phyloP scores from a whole-genome alignment of 306 rosid genomes.

The Dicorynia guianensis region DNA sequence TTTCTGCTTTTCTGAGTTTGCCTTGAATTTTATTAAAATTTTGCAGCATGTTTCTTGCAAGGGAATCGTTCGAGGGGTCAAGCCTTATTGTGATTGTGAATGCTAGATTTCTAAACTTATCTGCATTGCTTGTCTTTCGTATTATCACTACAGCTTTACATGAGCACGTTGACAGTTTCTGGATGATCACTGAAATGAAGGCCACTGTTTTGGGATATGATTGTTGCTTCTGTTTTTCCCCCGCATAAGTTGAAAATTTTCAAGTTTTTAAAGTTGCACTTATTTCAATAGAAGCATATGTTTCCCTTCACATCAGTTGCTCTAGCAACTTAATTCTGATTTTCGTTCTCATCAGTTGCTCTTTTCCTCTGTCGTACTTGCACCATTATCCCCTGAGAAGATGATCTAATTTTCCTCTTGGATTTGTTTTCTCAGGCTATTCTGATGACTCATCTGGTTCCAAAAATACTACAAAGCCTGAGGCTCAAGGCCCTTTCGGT shows the following conservation, averaged over 20 bases:
- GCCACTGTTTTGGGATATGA: neutral
- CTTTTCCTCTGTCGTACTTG: neutral
- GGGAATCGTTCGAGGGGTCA: neutral
- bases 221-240: constrained; percentile 10
- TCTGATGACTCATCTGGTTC: constrained; percentile 54
- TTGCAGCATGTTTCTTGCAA: neutral
- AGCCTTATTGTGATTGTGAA: neutral
- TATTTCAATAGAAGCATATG: neutral
- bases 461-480: constrained; percentile 39
- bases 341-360: neutral
- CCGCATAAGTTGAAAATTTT: neutral
- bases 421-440: constrained; percentile 50
- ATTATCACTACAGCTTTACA: neutral
- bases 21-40: neutral
- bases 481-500: constrained; percentile 35
- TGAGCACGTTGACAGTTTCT: neutral
- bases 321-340: neutral
- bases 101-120: neutral
- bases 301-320: neutral
- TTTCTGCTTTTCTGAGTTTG: neutral
- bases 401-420: constrained; percentile 22
- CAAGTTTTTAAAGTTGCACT: neutral
- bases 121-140: constrained; percentile 14
- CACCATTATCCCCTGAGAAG: neutral
- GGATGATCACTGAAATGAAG: neutral